Evolutionary conservation across 202 grass and related monocot species (phyloP), one percentile per base, ranked within the genome.

Genomic region (Panicum hallii): DNA sequence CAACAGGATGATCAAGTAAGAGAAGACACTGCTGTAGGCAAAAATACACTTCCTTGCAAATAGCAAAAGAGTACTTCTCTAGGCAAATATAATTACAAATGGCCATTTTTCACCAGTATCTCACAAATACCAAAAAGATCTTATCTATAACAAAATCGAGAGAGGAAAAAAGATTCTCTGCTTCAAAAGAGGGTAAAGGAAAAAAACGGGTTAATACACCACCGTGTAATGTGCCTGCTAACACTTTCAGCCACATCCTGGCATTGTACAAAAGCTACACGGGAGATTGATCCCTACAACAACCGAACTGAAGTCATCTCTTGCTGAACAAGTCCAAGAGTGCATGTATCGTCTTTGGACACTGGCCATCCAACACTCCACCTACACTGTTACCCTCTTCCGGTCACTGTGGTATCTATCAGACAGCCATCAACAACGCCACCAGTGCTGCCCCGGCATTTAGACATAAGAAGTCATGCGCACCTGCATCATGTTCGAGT

Each of bases 381-480:
- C 43, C 45, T 16, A 30, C 60, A 20, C 57, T n/a, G 58, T 60
- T 11, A 32, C 12, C 74, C 75, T 67, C 83, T 55, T 74, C 28
- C 43, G 32, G 75, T 87, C 74, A 83, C 79, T 68, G 74, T 53
- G 50, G 42, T 80, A 62, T 83, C 41, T 73, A 86, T 60, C 14
- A 45, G 50, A 54, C 48, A 28, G 1, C 49, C 23, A 41, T 70
- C 63, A 80, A 80, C 75, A 79, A 79, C 75, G 81, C 15, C 63
- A 45, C n/a, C 10, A 26, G 17, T 67, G 44, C 62, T 26, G 5
- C 74, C 70, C 60, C 45, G 1, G 1, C 30, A 46, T 38, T 95
- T 77, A 98, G 67, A 98, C 96, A 86, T 94, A 95, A 43, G 94
- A 95, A 26, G 93, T 98, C 90, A 91, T 86, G 57, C 89, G 91